A percentile compares a stretch with the other conserved stretches of the same genome.
Conservation (phyloP, 2,329 filamentous ascomycete genomes). For the Amphichorda felina region DNA sequence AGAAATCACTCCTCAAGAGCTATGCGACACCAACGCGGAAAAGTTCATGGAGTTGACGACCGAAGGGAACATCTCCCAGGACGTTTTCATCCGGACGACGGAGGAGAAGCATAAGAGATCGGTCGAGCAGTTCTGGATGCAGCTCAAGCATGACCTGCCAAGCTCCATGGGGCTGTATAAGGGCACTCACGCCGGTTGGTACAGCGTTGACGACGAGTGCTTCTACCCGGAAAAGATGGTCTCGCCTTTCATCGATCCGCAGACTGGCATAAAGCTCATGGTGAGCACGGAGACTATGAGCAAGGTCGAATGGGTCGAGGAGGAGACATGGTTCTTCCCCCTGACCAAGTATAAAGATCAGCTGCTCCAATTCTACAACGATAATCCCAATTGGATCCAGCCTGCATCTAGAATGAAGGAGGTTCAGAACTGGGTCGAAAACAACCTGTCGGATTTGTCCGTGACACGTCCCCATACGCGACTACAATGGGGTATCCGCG, state of each 20-base stretch:
- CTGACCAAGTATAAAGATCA: conserved; percentile 72
- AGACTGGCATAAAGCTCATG: conserved; percentile 74
- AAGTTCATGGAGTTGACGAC: conserved; percentile 68
- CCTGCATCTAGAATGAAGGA: conserved; percentile 65
- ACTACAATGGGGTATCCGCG: conserved; percentile 77
- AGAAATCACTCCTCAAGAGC: conserved; percentile 62
- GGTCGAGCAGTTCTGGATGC: conserved; percentile 81
- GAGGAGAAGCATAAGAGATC: conserved; percentile 70
- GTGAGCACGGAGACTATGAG: conserved; percentile 79
- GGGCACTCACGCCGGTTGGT: conserved; percentile 86
- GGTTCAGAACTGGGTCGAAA: conserved; percentile 63
- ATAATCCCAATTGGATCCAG: conserved; percentile 67
- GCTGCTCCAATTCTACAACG: conserved; percentile 66
- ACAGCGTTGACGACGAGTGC: conserved; percentile 91
- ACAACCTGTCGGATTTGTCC: conserved; percentile 76
- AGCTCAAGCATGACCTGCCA: conserved; percentile 41
- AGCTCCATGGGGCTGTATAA: conserved; percentile 72
- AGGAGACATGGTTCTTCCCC: conserved; percentile 90
- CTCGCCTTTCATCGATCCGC: conserved; percentile 61
- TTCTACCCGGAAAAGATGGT: conserved; percentile 78
- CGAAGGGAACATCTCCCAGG: conserved; percentile 58
- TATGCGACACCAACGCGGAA: conserved; percentile 75
- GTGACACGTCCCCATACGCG: conserved; percentile 72
- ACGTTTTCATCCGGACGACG: conserved; percentile 89
- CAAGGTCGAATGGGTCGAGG: conserved; percentile 88